Evolutionary conservation across 352 stramenopile species (phyloP).

Genomic region (Elongisporangium senticosum): DNA sequence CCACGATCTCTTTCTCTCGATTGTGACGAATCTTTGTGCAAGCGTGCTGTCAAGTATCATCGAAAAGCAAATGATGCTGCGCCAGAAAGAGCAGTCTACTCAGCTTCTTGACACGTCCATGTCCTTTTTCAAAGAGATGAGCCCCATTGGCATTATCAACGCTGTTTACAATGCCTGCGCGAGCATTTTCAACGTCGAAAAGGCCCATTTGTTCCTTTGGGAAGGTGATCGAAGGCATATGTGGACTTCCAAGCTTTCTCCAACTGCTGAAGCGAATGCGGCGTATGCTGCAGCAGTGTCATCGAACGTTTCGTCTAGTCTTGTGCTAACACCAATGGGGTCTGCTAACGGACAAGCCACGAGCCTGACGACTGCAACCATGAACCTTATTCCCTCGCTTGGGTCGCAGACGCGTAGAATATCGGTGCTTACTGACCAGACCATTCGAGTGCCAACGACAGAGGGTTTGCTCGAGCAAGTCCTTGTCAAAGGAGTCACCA

Average conservation of each 20-base stretch:
- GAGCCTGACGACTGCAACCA: slow-evolving; percentile 1
- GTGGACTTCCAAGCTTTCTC: slow-evolving; percentile 67
- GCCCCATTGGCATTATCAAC: slow-evolving; percentile 69
- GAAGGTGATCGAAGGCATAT: slow-evolving; percentile 42
- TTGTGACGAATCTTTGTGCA: slow-evolving; percentile 60
- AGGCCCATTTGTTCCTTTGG: slow-evolving; percentile 64
- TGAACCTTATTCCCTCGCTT: slow-evolving; percentile 24
- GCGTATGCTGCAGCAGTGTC: not conserved
- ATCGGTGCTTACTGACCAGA: slow-evolving; percentile 59
- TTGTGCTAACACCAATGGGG: not conserved
- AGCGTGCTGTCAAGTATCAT: slow-evolving; percentile 65
- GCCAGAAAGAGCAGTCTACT: slow-evolving; percentile 59
- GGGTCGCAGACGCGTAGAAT: slow-evolving; percentile 39
- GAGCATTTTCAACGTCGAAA: slow-evolving; percentile 57
- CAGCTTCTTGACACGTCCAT: slow-evolving; percentile 65
- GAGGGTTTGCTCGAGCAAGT: slow-evolving; percentile 62
- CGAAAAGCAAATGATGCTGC: slow-evolving; percentile 58
- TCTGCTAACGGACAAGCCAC: slow-evolving; percentile 2
- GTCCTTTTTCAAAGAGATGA: slow-evolving; percentile 82
- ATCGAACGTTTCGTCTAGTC: not conserved
- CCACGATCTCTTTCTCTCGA: slow-evolving; percentile 73
- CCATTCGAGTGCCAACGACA: slow-evolving; percentile 33
- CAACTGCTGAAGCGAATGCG: slow-evolving; percentile 15
- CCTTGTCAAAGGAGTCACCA: slow-evolving; percentile 30
- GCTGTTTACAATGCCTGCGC: slow-evolving; percentile 72